Conservation (phyloP, 768 basidiomycete species). For the Harrya chromipes region DNA sequence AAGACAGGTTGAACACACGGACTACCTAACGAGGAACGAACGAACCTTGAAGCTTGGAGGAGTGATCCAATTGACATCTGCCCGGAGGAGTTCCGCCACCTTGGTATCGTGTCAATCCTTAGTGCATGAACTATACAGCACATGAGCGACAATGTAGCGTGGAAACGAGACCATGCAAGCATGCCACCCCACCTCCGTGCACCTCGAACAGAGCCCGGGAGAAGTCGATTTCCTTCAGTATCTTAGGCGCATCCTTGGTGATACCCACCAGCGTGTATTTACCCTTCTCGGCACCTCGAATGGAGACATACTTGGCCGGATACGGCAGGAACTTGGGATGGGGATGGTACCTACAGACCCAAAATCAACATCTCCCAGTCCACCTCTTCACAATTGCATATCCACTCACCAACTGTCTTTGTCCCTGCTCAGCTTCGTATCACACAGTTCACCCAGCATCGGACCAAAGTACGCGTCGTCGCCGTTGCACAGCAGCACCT, state of each 20-base stretch:
- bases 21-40: background rate
- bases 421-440: conserved; percentile 58
- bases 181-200: conserved; percentile 84
- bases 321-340: conserved; percentile 77
- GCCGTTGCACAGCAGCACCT: conserved; percentile 73
- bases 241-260: conserved; percentile 36
- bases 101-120: conserved; percentile 79
- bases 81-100: conserved; percentile 62
- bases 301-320: conserved; percentile 68
- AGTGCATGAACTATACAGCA: conserved; percentile 71
- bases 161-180: conserved; percentile 18
- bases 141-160: conserved; percentile 2
- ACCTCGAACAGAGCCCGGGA: conserved; percentile 84
- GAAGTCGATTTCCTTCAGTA: conserved; percentile 80
- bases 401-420: conserved; percentile 73
- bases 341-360: conserved; percentile 75
- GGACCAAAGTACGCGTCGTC: conserved; percentile 76
- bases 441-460: conserved; percentile 54
- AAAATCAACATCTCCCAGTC: background rate
- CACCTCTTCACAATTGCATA: background rate
- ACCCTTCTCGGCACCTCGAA: conserved; percentile 77
- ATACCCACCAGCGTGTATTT: conserved; percentile 73
- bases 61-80: conserved; percentile 86
- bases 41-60: conserved; percentile 61
- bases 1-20: background rate